Evolutionary conservation across 495 filamentous ascomycete species (phyloP).

Genomic region (Annulohypoxylon nitens): DNA sequence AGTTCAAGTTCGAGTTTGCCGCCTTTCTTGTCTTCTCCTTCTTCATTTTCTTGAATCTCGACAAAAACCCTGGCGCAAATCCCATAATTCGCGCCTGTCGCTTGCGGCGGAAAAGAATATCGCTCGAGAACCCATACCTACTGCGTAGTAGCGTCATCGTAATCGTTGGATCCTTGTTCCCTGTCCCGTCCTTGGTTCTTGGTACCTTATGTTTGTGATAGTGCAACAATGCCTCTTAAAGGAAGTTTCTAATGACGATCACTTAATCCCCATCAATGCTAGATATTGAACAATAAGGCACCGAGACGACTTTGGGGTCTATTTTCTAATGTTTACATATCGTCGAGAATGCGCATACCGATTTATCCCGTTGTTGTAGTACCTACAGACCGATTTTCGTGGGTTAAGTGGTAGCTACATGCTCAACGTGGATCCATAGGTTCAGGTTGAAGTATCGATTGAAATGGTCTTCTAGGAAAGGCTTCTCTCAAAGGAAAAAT

Average conservation of each 20-base stretch:
- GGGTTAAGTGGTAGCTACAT: constrained; percentile 24
- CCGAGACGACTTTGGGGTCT: not conserved
- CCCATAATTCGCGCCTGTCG: constrained; percentile 31
- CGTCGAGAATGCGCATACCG: constrained; percentile 9
- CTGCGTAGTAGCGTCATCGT: constrained; percentile 40
- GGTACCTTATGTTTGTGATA: constrained; percentile 36
- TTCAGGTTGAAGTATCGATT: constrained; percentile 15
- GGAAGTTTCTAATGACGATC: constrained; percentile 41
- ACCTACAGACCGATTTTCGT: constrained; percentile 15
- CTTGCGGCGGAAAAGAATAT: constrained; percentile 43
- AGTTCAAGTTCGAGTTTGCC: not conserved
- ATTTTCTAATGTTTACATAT: not conserved
- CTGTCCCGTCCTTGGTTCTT: constrained; percentile 37
- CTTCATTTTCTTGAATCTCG: constrained; percentile 3
- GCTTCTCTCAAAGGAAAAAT: constrained; percentile 26
- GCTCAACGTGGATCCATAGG: constrained; percentile 44
- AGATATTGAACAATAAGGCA: constrained; percentile 25
- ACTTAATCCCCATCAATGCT: constrained; percentile 9
- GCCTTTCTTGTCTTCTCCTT: not conserved
- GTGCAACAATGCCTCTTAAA: constrained; percentile 25
- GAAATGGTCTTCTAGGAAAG: constrained; percentile 19
- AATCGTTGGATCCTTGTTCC: constrained; percentile 37
- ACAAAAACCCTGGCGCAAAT: constrained; percentile 13
- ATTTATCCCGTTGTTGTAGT: constrained; percentile 19
- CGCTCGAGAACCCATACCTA: constrained; percentile 23